Evolutionary conservation across 192 early-diverging fungal species (phyloP), one percentile per base, ranked within the genome.

Genomic region (Backusella tuberculispora): DNA sequence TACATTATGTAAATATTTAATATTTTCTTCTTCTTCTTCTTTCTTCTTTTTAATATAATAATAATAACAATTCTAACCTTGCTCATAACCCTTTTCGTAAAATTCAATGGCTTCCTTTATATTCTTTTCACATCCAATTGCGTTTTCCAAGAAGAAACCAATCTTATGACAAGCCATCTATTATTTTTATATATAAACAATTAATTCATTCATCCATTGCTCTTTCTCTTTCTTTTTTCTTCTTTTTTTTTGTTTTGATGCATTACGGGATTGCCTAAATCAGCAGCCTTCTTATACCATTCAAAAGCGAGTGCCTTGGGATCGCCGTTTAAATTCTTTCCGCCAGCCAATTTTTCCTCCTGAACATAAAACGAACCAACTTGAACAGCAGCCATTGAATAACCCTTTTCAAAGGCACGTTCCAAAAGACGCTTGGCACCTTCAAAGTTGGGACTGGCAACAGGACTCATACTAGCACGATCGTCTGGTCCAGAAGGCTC

Each of bases 111-210:
- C 84, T 17, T 38, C 15, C 42, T 75, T 63, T 13, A 68, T 63
- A 74, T 78, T 60, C 69, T 81, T 73, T 37, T 83, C 53, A 66
- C 83, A 85, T 13, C 84, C 75, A 29, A 80, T 79, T n/a, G 76
- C 83, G 41, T 79, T 78, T 56, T 87, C 86, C n/a, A 78, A 83
- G 69, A 84, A 82, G 80, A 80, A 87, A 13, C 74, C 86, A 14
- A 76, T 60, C 46, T 87, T 87, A 68, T 87, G 86, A 78, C 81
- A 81, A 1, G 86, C 86, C 86, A 87, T 87, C 81, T 82, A 67
- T n/a, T 29, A 37, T 41, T 42, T 10, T 45, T 19, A 46, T 47
- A 10, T 5, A 53, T 41, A 44, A 63, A 21, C 19, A 38, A 34
- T 34, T 34, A 34, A 34, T 34, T 34, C 0, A 34, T 34, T 34